Base-by-base conservation (phyloP, 345 rosid genomes). In the Gossypioides kirkii region DNA sequence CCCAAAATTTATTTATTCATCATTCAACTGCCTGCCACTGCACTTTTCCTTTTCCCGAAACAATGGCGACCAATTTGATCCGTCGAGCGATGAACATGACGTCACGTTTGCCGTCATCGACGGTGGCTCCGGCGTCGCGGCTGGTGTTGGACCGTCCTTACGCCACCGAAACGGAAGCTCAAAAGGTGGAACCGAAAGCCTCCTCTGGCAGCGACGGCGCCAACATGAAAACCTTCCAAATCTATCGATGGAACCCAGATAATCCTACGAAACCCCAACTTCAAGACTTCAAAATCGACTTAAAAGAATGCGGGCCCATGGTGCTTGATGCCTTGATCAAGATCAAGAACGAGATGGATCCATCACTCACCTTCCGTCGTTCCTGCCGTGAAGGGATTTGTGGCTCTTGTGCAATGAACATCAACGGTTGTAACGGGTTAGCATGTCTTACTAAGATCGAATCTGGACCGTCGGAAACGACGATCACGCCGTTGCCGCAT, bases 321-420 rank as follows among this genome's bases (percentile, higher is more conserved):
- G 93, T 94, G 8, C 84, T 94, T 45, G 97, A 94, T 71, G 98
- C 98, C 22, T 84, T 94, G 8, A 92, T 94, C 80, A 94, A 94
- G 90, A 94, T 94, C 69, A 94, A 94, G 86, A 94, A 87, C 86
- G 98, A 94, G 85, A 86, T 94, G 78, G 97, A 94, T 62, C 97
- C 97, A 0, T 54, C 97, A 20, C 87, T 94, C 23, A 94, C 98
- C 50, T 94, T 94, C 85, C 91, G 98, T 36, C 87, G 98, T 4
- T 94, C 98, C 3, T 94, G 97, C 84, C 90, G 98, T 2, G 98
- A 94, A 80, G 98, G 98, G 5, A 94, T 94, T 55, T 92, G 98
- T 60, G 98, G 98, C 6, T 94, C 98, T 11, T 90, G 98, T 41
- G 97, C 98, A 3, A 94, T 94, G 98, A 94, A 89, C 80, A 94